These are phyloP conservation scores for Oxyria digyna DNA, from an alignment of 148 eudicot species.

Conservation along the genomic window DNA sequence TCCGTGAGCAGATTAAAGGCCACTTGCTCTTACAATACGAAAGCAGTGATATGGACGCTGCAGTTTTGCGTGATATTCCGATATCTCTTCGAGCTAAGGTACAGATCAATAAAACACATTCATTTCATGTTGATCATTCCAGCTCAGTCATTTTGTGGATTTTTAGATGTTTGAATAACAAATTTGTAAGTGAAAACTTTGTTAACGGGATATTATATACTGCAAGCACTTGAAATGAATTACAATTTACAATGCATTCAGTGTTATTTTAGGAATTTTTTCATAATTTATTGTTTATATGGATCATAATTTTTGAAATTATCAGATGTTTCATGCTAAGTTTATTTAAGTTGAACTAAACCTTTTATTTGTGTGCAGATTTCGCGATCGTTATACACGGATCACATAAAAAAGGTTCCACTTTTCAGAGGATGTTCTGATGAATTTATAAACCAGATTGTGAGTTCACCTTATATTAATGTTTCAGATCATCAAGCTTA, in stretches of 20 bases:
- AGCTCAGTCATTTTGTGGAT: too few species aligned
- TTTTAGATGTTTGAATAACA: too few species aligned
- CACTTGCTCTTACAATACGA: conserved; percentile 56
- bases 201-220: too few species aligned
- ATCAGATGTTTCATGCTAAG: background rate
- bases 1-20: conserved; percentile 59
- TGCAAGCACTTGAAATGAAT: too few species aligned
- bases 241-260: too few species aligned
- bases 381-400: conserved; percentile 46
- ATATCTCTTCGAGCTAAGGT: conserved; percentile 71
- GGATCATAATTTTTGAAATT: background rate
- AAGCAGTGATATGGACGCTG: conserved; percentile 54
- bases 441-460: conserved; percentile 84
- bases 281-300: too few species aligned
- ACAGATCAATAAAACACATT: background rate
- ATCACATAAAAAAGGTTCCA: conserved; percentile 40
- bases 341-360: too few species aligned
- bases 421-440: conserved; percentile 75
- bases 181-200: too few species aligned
- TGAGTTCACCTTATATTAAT: conserved; percentile 30
- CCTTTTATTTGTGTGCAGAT: conserved; percentile 41
- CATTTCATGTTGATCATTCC: background rate
- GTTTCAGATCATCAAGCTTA: background rate
- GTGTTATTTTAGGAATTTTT: too few species aligned
- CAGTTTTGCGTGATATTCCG: conserved; percentile 53